Evolutionary conservation across 2,329 filamentous ascomycete genomes (phyloP).

Genomic region (Aspergillus persii): DNA sequence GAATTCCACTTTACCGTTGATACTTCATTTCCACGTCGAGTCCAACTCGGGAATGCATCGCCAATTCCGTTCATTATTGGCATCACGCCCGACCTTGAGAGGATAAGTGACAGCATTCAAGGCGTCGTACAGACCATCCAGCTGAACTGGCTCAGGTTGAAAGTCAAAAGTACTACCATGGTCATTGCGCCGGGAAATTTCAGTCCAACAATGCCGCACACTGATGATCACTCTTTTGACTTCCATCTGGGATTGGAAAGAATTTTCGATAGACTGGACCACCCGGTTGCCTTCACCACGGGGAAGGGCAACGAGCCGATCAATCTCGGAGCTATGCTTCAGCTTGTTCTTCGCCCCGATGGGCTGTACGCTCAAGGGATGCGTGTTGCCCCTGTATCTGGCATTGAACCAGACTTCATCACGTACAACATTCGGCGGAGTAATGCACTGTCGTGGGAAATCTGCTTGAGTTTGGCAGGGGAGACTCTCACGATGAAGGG

Average conservation of each 20-base stretch:
- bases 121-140: slow-evolving; percentile 10
- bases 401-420: slow-evolving; percentile 15
- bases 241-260: slow-evolving; percentile 7
- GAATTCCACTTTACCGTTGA: slow-evolving; percentile 26
- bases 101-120: slow-evolving; percentile 13
- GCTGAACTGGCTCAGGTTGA: slow-evolving; percentile 14
- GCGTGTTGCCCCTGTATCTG: not conserved
- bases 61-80: slow-evolving; percentile 15
- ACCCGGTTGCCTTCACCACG: slow-evolving; percentile 10
- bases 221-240: not conserved
- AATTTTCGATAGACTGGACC: slow-evolving; percentile 8
- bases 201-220: not conserved
- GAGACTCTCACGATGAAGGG: not conserved
- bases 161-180: slow-evolving; percentile 10
- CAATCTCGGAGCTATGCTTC: slow-evolving; percentile 15
- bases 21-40: slow-evolving; percentile 23
- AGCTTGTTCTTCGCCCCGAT: slow-evolving; percentile 12
- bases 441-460: slow-evolving; percentile 7
- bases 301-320: slow-evolving; percentile 8
- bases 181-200: slow-evolving; percentile 12
- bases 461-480: slow-evolving; percentile 15
- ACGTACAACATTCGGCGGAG: slow-evolving; percentile 17
- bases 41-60: slow-evolving; percentile 20
- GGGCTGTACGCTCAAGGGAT: slow-evolving; percentile 6
- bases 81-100: slow-evolving; percentile 1